Conservation (phyloP, 2,329 filamentous ascomycete genomes). For the Arthrobotrys megalospora region DNA sequence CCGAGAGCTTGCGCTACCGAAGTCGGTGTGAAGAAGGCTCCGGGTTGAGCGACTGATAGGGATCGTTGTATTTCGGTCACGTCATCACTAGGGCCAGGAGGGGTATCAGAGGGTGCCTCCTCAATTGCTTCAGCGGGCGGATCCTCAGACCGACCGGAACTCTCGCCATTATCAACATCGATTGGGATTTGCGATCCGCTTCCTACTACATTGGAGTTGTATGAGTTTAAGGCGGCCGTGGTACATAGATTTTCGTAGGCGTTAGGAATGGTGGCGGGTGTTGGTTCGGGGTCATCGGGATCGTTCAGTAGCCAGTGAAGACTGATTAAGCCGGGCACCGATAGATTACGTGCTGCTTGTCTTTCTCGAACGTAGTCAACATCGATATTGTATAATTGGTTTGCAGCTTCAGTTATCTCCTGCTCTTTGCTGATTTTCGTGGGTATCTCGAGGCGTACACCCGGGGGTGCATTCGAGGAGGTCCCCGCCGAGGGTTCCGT, state of each 20-base stretch:
- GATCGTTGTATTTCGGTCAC: neutral
- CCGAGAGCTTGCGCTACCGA: neutral
- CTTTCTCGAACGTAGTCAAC: slow-evolving; percentile 19
- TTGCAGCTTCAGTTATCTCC: slow-evolving; percentile 45
- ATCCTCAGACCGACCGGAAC: slow-evolving; percentile 1
- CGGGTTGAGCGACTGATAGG: neutral
- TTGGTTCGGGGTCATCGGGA: slow-evolving; percentile 3
- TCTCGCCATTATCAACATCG: slow-evolving; percentile 2
- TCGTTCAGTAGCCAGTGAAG: slow-evolving; percentile 56
- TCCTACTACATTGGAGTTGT: neutral
- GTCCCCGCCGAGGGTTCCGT: no score
- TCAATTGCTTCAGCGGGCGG: neutral
- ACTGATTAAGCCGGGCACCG: slow-evolving; percentile 30
- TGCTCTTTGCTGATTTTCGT: slow-evolving; percentile 7
- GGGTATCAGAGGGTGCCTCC: neutral
- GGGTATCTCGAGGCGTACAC: neutral
- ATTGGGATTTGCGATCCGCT: neutral
- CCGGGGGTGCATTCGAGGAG: neutral
- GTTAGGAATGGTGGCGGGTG: neutral
- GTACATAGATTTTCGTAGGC: neutral
- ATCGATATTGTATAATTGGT: slow-evolving; percentile 39
- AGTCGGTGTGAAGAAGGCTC: neutral
- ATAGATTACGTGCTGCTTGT: neutral
- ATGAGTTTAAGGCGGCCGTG: neutral
- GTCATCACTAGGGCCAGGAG: neutral